A percentile compares a stretch with the other conserved stretches of the same genome.
These are phyloP conservation scores for Xerocomus spinulosus DNA, from an alignment of 768 basidiomycete species.

Conservation along the genomic window DNA sequence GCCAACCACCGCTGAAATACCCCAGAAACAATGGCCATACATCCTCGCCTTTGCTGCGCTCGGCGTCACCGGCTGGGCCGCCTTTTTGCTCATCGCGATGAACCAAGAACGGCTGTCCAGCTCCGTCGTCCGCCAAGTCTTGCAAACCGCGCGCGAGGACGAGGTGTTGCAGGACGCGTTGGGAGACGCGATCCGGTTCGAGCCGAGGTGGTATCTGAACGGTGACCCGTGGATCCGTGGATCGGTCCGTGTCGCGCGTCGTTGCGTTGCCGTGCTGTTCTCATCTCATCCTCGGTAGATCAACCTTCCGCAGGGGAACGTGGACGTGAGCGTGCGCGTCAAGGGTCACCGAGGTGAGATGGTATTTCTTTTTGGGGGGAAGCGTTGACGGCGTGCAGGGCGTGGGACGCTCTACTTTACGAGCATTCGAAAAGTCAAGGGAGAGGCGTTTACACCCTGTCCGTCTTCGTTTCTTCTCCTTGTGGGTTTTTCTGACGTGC, in stretches of 20 bases:
- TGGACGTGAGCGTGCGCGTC: slow-evolving; percentile 73
- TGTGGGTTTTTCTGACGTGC: neutral
- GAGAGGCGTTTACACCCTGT: slow-evolving; percentile 65
- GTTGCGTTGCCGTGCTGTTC: too few relatives aligned
- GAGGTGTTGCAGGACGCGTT: slow-evolving; percentile 46
- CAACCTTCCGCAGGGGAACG: slow-evolving; percentile 68
- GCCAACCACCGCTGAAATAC: neutral
- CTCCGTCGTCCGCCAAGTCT: slow-evolving; percentile 65
- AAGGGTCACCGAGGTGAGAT: slow-evolving; percentile 65
- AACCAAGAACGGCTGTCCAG: slow-evolving; percentile 77
- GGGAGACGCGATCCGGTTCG: slow-evolving; percentile 50
- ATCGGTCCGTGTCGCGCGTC: slow-evolving; percentile 54
- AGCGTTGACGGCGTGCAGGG: slow-evolving; percentile 34
- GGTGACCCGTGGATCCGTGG: slow-evolving; percentile 71
- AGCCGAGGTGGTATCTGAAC: slow-evolving; percentile 52
- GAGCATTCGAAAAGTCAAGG: slow-evolving; percentile 73
- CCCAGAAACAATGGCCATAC: slow-evolving; percentile 51
- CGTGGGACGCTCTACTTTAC: slow-evolving; percentile 80
- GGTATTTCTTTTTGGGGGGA: neutral
- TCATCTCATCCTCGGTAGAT: too few relatives aligned
- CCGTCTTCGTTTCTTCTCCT: slow-evolving; percentile 1
- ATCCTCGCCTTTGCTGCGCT: slow-evolving; percentile 44
- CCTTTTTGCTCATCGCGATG: slow-evolving; percentile 63
- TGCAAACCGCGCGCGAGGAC: slow-evolving; percentile 55
- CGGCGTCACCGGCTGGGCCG: slow-evolving; percentile 61